Evolutionary conservation across 2,329 filamentous ascomycete genomes (phyloP), one percentile per base, ranked within the genome.

Genomic region (Hyphodiscus sp.): DNA sequence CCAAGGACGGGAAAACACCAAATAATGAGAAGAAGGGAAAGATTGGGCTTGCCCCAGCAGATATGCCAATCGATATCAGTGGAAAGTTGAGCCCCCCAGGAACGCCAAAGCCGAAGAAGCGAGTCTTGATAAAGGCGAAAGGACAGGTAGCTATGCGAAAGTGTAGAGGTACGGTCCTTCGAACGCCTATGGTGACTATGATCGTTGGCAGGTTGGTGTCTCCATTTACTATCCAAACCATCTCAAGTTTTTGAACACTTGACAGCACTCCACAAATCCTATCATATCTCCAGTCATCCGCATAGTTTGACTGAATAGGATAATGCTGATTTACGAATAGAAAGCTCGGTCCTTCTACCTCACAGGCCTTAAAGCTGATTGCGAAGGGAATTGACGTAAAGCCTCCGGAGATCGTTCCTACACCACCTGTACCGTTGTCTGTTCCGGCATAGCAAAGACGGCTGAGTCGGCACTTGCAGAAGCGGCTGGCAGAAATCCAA

Each of bases 371-470:
- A 45, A 58, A 57, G 23, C 20, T 56, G 43, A 52, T 59, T 19
- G 51, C 60, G 8, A 55, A 59, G 18, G 56, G 57, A 11, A 30
- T 52, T 23, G 48, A 15, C 38, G 60, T 50, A 41, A 54, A 16
- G 38, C 45, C 4, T 44, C 45, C 51, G 18, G 46, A 29, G 1
- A 49, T 48, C 11, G 51, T 29, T 15, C 33, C 50, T 26, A 13
- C 30, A 26, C 23, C 49, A 38, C 42, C 45, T 20, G 44, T 46
- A 26, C 44, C 42, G 1, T 30, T 47, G 10, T 23, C 33, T 20
- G 41, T 54, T 18, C 50, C 60, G 15, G 46, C 38, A 6, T 58
- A 50, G 53, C 60, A 58, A 57, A 51, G 53, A 59, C 52, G 47
- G 47, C 52, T 56, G 53, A 56, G 55, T 47, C 41, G 56, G 20